phyloP scores from a whole-genome alignment of 164 flowering plant species.

The Liquidambar formosana region DNA sequence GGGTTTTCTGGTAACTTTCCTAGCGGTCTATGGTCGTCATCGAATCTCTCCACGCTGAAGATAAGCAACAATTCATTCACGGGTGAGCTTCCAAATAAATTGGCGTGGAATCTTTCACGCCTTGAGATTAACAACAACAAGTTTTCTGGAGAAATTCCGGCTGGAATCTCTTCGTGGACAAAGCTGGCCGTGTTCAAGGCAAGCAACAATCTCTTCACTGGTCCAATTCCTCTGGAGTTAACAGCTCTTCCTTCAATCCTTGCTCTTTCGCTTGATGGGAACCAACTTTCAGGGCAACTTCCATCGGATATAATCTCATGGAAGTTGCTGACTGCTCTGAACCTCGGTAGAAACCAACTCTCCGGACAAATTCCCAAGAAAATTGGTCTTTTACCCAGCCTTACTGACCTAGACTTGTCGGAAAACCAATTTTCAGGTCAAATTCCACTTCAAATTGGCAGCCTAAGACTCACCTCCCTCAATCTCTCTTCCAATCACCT shows the following conservation, averaged over 20 bases:
- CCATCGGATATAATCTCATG: constrained; percentile 47
- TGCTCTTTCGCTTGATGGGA: constrained; percentile 43
- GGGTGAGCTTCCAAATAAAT: constrained; percentile 45
- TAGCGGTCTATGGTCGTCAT: constrained; percentile 36
- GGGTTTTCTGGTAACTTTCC: constrained; percentile 30
- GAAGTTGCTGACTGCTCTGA: constrained; percentile 31
- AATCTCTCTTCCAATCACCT: constrained; percentile 59
- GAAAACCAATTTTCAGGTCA: constrained; percentile 45
- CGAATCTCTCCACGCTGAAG: constrained; percentile 19
- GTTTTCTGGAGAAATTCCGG: constrained; percentile 42
- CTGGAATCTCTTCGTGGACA: constrained; percentile 19
- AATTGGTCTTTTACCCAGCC: constrained; percentile 37
- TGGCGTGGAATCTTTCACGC: constrained; percentile 34
- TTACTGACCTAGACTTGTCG: constrained; percentile 45
- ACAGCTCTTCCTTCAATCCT: constrained; percentile 37
- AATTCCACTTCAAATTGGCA: constrained; percentile 40
- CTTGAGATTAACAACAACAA: constrained; percentile 29
- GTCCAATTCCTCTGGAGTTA: constrained; percentile 45
- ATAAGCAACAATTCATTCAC: constrained; percentile 2
- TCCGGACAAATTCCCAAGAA: constrained; percentile 43
- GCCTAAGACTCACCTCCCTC: constrained; percentile 22
- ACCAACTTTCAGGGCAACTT: constrained; percentile 43
- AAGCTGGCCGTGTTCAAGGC: constrained; percentile 42
- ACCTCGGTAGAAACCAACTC: constrained; percentile 42
- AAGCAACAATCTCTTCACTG: constrained; percentile 48